Conservation (phyloP, 768 basidiomycete species). For the Imleria badia region DNA sequence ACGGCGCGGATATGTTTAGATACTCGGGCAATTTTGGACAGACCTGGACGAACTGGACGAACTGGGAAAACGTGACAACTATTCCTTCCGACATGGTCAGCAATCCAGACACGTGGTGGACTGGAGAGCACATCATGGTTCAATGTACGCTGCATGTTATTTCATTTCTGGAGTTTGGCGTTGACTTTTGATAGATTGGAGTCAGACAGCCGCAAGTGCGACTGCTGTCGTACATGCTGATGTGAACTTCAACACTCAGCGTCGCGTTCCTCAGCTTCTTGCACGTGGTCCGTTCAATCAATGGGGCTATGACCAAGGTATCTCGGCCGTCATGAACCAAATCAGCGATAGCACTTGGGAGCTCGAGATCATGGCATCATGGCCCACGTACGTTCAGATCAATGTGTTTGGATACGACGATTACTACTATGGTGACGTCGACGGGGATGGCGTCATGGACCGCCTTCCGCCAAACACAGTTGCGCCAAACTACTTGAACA, state of each 20-base stretch:
- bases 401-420: constrained; percentile 92
- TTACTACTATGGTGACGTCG: constrained; percentile 89
- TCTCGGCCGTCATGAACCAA: constrained; percentile 65
- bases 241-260: constrained; percentile 51
- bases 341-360: constrained; percentile 72
- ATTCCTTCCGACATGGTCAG: constrained; percentile 61
- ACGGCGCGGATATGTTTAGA: constrained; percentile 84
- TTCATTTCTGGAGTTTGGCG: background rate
- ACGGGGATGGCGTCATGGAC: constrained; percentile 85
- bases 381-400: constrained; percentile 89
- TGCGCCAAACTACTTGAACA: constrained; percentile 86
- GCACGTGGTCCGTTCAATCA: constrained; percentile 88
- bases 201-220: constrained; percentile 57
- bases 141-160: constrained; percentile 60
- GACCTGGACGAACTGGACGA: constrained; percentile 79
- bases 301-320: constrained; percentile 90
- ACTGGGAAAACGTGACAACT: constrained; percentile 72
- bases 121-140: constrained; percentile 81
- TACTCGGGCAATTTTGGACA: constrained; percentile 86
- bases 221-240: constrained; percentile 79
- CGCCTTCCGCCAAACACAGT: constrained; percentile 87
- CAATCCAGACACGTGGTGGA: constrained; percentile 59
- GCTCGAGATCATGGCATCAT: constrained; percentile 83
- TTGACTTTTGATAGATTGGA: constrained; percentile 64
- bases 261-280: constrained; percentile 85